phyloP scores from a whole-genome alignment of 768 basidiomycete genomes.

The Pulveroboletus sp. region DNA sequence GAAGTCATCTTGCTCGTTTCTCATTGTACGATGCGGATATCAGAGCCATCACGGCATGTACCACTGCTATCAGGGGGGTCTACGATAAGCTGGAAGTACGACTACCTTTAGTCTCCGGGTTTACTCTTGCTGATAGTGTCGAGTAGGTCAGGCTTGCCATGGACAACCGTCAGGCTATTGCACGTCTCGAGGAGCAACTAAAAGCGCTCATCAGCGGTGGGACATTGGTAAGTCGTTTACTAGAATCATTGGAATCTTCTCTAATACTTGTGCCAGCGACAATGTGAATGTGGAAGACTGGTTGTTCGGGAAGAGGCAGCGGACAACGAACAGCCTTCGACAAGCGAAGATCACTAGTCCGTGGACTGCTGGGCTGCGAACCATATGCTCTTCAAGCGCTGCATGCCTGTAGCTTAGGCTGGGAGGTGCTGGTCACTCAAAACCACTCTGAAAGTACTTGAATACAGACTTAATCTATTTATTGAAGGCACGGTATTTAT shows the following conservation, averaged over 20 bases:
- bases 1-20: constrained; percentile 8
- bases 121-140: background rate
- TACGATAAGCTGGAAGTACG: constrained; percentile 9
- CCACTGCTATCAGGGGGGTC: constrained; percentile 7
- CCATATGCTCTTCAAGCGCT: too few relatives aligned
- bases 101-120: background rate
- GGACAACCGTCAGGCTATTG: constrained; percentile 5
- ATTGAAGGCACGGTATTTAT: too few relatives aligned
- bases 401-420: background rate
- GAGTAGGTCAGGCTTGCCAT: constrained; percentile 12
- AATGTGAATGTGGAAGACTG: constrained; percentile 4
- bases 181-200: constrained; percentile 11
- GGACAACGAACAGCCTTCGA: background rate
- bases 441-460: too few relatives aligned
- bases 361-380: too few relatives aligned
- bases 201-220: background rate
- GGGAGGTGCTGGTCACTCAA: constrained; percentile 9
- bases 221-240: background rate
- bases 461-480: too few relatives aligned
- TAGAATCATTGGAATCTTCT: background rate
- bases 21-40: constrained; percentile 11
- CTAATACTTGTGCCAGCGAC: constrained; percentile 5
- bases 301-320: background rate
- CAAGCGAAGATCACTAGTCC: background rate
- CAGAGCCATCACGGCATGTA: constrained; percentile 5